These are phyloP conservation scores for Microbotryum scabiosae DNA, from an alignment of 1,284 basidiomycete species.

Conservation along the genomic window DNA sequence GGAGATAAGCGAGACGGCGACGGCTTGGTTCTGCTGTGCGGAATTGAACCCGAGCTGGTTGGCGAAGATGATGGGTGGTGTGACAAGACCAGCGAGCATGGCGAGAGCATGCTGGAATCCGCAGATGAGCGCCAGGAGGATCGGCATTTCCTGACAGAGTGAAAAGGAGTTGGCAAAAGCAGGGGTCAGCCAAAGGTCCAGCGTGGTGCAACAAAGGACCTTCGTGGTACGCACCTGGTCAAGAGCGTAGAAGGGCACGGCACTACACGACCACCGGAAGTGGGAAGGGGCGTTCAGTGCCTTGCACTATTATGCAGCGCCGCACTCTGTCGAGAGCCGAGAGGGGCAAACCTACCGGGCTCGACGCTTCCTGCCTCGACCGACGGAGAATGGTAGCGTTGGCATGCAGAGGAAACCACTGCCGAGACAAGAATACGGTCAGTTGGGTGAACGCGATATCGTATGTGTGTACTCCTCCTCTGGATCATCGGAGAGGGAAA, in stretches of 20 bases:
- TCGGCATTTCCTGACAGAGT: slow-evolving; percentile 49
- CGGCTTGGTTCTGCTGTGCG: slow-evolving; percentile 61
- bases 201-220: too few species aligned
- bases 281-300: background rate
- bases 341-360: slow-evolving; percentile 46
- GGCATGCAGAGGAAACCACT: slow-evolving; percentile 25
- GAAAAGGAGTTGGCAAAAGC: too few species aligned
- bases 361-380: background rate
- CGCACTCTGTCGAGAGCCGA: slow-evolving; percentile 48
- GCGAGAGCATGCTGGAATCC: slow-evolving; percentile 59
- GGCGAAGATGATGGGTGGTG: slow-evolving; percentile 72
- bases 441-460: too few species aligned
- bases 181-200: too few species aligned
- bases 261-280: slow-evolving; percentile 33
- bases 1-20: slow-evolving; percentile 68
- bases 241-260: slow-evolving; percentile 64
- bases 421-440: too few species aligned
- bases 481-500: too few species aligned
- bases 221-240: slow-evolving; percentile 40
- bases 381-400: slow-evolving; percentile 3
- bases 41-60: slow-evolving; percentile 39
- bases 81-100: slow-evolving; percentile 41
- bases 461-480: too few species aligned
- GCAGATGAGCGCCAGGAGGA: slow-evolving; percentile 57
- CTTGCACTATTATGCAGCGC: slow-evolving; percentile 24